Evolutionary conservation across 352 stramenopile genomes (phyloP), one percentile per base, ranked within the genome.

Genomic region (Thraustochytrium striatum): DNA sequence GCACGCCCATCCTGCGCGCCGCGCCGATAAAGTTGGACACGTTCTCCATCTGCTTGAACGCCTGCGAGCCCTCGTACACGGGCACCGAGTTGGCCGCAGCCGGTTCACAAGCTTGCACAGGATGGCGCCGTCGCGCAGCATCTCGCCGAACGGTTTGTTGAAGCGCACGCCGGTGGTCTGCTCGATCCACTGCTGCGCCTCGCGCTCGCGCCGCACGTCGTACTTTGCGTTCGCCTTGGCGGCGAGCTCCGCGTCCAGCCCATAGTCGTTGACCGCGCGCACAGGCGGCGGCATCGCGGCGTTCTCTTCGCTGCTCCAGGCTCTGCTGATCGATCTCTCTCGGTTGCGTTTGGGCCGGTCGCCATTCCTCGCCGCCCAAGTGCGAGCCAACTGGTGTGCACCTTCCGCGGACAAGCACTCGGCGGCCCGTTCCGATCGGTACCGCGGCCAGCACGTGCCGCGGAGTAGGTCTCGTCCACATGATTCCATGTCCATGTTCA

Each of bases 11-110:
- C 0, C 78, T 79, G n/a, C 90, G 87, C 62, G 89, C 94, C 1
- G 87, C 89, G 25, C 87, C 88, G 30, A 96, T 79, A 68, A 95
- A 96, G 62, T 81, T 84, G 7, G 85, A 89, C 57, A 95, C 86
- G 81, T 96, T 96, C 78, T 96, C 90, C 90, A 95, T 95, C 78
- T 93, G 90, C 85, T 92, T 93, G 83, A 95, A 94, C 3, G 78
- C 69, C 69, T 44, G 28, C 47, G 61, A 28, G 28, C 53, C 72
- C 82, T 93, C 88, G 39, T 94, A 85, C 78, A 89, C 88, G 72
- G 82, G 83, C 25, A 94, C 85, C 13, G 90, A 68, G 59, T 83
- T 83, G 88, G 84, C 55, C 92, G 83, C 72, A 94, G 90, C 79
- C 86, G 86, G 78, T 95, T 96, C 43, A 89, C 88, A 30, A 92